phyloP scores from a whole-genome alignment of 257 asterid genomes.

The Solanum clarkiae region DNA sequence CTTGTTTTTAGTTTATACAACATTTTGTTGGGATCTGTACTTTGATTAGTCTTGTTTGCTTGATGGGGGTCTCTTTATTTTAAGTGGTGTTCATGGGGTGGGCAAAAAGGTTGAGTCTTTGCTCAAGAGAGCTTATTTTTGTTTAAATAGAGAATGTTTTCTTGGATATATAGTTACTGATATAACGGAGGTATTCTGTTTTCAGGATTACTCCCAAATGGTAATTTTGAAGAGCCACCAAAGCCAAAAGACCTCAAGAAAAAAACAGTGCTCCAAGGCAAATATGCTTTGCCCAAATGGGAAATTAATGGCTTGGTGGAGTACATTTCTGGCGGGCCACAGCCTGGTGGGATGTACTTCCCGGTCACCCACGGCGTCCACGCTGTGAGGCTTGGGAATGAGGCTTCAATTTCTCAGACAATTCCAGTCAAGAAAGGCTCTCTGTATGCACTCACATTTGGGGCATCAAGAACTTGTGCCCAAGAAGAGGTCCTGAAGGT shows the following conservation, averaged over 20 bases:
- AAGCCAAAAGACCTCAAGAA: slow-evolving; percentile 35
- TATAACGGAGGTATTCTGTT: not conserved
- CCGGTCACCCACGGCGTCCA: slow-evolving; percentile 75
- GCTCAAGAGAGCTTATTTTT: not conserved
- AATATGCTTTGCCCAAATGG: slow-evolving; percentile 69
- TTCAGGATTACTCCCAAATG: slow-evolving; percentile 73
- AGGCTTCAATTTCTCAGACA: slow-evolving; percentile 71
- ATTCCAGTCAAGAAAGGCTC: slow-evolving; percentile 55
- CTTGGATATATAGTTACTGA: not conserved
- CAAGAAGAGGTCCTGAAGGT: slow-evolving; percentile 73
- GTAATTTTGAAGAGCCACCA: slow-evolving; percentile 71
- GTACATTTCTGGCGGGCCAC: slow-evolving; percentile 89
- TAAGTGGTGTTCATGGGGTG: not conserved
- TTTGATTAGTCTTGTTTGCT: not conserved
- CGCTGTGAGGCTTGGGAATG: slow-evolving; percentile 83
- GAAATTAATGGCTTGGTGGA: slow-evolving; percentile 65
- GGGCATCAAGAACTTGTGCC: slow-evolving; percentile 87
- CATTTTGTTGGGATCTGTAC: not conserved
- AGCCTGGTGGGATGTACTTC: slow-evolving; percentile 92
- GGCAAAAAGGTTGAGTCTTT: not conserved
- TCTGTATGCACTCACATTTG: slow-evolving; percentile 70
- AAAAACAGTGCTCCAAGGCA: slow-evolving; percentile 41
- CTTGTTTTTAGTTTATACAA: not conserved
- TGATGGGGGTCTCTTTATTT: not conserved
- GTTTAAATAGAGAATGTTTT: not conserved